Evolutionary conservation across 2,329 filamentous ascomycete species (phyloP), one percentile per base, ranked within the genome.

Genomic region (Chrysoporthe austroafricana): DNA sequence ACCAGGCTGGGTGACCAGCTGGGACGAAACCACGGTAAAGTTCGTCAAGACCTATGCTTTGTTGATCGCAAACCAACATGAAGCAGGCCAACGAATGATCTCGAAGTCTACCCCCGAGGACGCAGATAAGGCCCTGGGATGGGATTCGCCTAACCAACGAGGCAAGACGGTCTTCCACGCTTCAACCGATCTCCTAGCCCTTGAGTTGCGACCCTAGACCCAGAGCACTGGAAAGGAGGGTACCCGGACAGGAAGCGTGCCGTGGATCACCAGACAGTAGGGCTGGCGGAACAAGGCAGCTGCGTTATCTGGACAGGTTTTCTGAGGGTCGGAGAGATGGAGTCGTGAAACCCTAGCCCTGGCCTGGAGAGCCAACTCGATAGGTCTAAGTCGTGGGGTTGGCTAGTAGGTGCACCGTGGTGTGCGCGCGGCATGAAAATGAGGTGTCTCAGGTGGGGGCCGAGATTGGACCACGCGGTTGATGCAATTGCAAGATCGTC

Each of bases 31-130:
- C 48, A 64, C 34, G 34, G 48, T 39, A 42, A 57, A 56, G 54
- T 64, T 34, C 16, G 43, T 42, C 36, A 48, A 16, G 61, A 50
- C 18, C 59, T 61, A 57, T 32, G 34, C 42, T 61, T 34, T 66
- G 69, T 66, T 66, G 67, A 71, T 70, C 70, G 65, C 66, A 68
- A 64, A 72, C 70, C 62, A 50, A 73, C 71, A 72, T 72, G 71
- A 71, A 73, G 72, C 70, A 70, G 46, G 11, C 56, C 59, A 44
- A 62, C 63, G 52, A 52, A 14, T 52, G 36, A 34, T 60, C 43
- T 21, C 46, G 13, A 44, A 36, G 48, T 44, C 11, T 43, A 43
- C 54, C 43, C 18, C n/a, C 26, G 43, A 52, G 32, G 43, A 42
- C 43, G 13, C 52, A 68, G 70, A 73, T 71, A 73, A 73, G 70